Evolutionary conservation across 176 grass and related monocot genomes (phyloP).

Genomic region (Aegilops tauschii): DNA sequence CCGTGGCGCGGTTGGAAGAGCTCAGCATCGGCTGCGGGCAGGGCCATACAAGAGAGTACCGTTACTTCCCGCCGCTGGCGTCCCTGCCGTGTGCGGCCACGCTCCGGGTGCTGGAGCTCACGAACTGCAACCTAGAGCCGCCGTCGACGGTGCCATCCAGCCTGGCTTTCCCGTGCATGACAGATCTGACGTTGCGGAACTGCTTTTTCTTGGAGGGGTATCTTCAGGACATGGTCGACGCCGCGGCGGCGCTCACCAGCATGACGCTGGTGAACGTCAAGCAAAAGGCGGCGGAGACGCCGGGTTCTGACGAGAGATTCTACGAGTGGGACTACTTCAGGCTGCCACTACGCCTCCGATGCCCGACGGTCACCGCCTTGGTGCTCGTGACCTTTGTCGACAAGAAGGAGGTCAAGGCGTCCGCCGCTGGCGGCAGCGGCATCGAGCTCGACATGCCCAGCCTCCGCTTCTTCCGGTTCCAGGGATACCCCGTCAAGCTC

Average conservation of each 20-base stretch:
- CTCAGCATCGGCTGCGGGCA: background rate
- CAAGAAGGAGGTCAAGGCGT: background rate
- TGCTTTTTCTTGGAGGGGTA: no score
- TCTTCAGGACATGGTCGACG: no score
- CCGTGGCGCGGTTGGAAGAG: background rate
- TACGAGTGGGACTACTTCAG: no score
- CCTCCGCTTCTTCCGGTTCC: background rate
- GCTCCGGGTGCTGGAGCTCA: no score
- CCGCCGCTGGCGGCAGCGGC: background rate
- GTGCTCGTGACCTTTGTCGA: no score
- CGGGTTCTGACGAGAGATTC: background rate
- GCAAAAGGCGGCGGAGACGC: no score
- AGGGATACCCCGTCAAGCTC: background rate
- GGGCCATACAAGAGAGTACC: background rate
- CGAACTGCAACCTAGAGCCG: no score
- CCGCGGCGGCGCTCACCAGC: no score
- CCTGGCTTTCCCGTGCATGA: no score
- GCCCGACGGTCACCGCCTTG: background rate
- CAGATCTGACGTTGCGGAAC: no score
- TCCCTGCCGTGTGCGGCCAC: background rate
- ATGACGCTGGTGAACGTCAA: no score
- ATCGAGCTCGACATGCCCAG: slow-evolving; percentile 3
- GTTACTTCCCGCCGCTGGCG: background rate
- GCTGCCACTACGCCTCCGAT: background rate
- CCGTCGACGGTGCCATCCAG: no score